These are phyloP conservation scores for Ophiostoma sp. DNA, from an alignment of 2,329 filamentous ascomycete species.

Conservation along the genomic window DNA sequence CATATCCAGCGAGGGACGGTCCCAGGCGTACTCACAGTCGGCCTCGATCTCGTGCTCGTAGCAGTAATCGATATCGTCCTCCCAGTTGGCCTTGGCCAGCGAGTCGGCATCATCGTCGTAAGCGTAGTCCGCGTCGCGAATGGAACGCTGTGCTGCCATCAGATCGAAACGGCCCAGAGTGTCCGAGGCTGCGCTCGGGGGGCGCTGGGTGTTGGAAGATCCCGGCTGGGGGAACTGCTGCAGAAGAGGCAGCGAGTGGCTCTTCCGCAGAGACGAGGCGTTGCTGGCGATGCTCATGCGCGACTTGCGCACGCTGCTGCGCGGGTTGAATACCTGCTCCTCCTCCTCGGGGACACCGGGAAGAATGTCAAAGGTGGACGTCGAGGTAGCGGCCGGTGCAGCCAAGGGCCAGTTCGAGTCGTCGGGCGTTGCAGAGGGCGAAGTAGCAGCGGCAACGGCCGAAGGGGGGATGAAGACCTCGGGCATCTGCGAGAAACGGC, in stretches of 20 bases:
- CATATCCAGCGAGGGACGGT: constrained; percentile 55
- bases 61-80: constrained; percentile 69
- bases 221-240: constrained; percentile 44
- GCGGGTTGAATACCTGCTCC: constrained; percentile 45
- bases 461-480: constrained; percentile 24
- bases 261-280: constrained; percentile 54
- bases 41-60: constrained; percentile 69
- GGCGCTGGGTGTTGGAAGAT: constrained; percentile 30
- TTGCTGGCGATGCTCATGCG: constrained; percentile 50
- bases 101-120: constrained; percentile 34
- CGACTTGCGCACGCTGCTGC: constrained; percentile 38
- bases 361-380: constrained; percentile 46
- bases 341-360: constrained; percentile 66
- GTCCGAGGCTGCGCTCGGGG: constrained; percentile 52
- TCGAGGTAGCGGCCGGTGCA: constrained; percentile 35
- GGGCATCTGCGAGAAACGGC: constrained; percentile 43
- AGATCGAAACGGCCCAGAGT: constrained; percentile 51
- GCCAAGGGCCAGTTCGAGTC: constrained; percentile 49
- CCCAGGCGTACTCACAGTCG: constrained; percentile 67
- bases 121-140: constrained; percentile 35
- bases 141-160: constrained; percentile 40
- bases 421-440: constrained; percentile 36
- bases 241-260: constrained; percentile 57
- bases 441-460: neutral
- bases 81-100: constrained; percentile 56